A percentile compares a stretch with the other conserved stretches of the same genome.
These are phyloP conservation scores for Apiospora saccharicola DNA, from an alignment of 2,329 filamentous ascomycete species.

Conservation along the genomic window DNA sequence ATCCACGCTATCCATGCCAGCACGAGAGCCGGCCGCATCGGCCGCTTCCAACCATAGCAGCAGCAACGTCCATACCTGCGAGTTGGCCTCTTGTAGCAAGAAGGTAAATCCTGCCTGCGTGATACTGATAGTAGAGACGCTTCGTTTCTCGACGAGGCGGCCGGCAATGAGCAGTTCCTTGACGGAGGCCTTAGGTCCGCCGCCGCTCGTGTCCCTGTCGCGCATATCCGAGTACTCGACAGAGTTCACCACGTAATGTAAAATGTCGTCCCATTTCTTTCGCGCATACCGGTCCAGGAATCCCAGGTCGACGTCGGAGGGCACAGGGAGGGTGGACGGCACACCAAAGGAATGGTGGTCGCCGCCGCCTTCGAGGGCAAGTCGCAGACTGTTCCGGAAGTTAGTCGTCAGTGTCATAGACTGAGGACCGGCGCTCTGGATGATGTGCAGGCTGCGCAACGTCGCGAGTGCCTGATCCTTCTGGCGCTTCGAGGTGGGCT, in stretches of 20 bases:
- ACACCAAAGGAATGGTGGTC: conserved; percentile 90
- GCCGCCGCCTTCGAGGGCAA: conserved; percentile 88
- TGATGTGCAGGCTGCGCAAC: conserved; percentile 85
- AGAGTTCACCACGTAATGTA: conserved; percentile 92
- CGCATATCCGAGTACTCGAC: conserved; percentile 59
- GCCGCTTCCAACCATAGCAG: conserved; percentile 92
- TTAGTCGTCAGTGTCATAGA: conserved; percentile 81
- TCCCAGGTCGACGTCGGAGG: conserved; percentile 69
- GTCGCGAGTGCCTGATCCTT: conserved; percentile 85
- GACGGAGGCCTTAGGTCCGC: conserved; percentile 76
- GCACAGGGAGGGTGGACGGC: conserved; percentile 71
- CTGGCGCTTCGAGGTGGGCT: conserved; percentile 69
- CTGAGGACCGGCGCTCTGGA: conserved; percentile 72
- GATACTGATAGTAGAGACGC: conserved; percentile 68
- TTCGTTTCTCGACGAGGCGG: conserved; percentile 72
- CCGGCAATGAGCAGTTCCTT: conserved; percentile 84
- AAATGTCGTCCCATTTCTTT: conserved; percentile 91
- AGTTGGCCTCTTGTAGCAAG: conserved; percentile 91
- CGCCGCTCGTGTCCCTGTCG: conserved; percentile 49
- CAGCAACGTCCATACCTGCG: conserved; percentile 94
- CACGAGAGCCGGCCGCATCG: conserved; percentile 56
- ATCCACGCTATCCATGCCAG: conserved; percentile 76
- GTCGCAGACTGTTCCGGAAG: conserved; percentile 83
- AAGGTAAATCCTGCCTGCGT: conserved; percentile 96
- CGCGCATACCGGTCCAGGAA: conserved; percentile 88